Evolutionary conservation across 2,329 filamentous ascomycete species (phyloP).

Genomic region (Mycosphaerella sp.): DNA sequence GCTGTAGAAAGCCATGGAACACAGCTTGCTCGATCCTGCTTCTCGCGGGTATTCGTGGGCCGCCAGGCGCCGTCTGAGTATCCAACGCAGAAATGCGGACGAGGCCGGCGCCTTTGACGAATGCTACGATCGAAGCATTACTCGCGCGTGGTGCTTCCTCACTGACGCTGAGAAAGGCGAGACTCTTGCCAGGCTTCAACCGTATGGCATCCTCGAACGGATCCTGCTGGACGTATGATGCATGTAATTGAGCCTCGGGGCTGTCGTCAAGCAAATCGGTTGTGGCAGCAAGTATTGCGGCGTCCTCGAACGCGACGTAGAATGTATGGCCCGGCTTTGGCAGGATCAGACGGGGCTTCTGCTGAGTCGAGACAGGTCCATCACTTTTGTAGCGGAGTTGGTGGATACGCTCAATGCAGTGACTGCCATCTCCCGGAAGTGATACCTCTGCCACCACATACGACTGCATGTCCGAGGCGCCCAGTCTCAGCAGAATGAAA

Average conservation of each 20-base stretch:
- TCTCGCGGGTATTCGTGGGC: slow-evolving; percentile 62
- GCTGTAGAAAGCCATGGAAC: slow-evolving; percentile 72
- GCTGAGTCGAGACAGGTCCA: slow-evolving; percentile 47
- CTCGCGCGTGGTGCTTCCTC: slow-evolving; percentile 40
- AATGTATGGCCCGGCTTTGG: slow-evolving; percentile 73
- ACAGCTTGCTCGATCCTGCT: slow-evolving; percentile 91
- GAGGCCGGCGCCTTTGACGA: slow-evolving; percentile 53
- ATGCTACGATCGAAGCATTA: slow-evolving; percentile 42
- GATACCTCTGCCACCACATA: slow-evolving; percentile 70
- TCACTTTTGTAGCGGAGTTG: slow-evolving; percentile 9
- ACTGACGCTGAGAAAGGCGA: slow-evolving; percentile 46
- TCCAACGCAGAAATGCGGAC: slow-evolving; percentile 51
- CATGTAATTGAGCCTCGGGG: slow-evolving; percentile 66
- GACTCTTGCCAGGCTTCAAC: slow-evolving; percentile 52
- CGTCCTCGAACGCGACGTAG: slow-evolving; percentile 72
- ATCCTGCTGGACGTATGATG: slow-evolving; percentile 56
- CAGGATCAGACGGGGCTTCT: slow-evolving; percentile 62
- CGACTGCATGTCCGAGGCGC: slow-evolving; percentile 40
- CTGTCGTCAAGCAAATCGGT: slow-evolving; percentile 55
- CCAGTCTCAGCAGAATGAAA: slow-evolving; percentile 27
- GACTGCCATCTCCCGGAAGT: slow-evolving; percentile 47
- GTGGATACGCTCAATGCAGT: slow-evolving; percentile 47
- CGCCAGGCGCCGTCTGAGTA: slow-evolving; percentile 48
- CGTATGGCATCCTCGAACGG: slow-evolving; percentile 83
- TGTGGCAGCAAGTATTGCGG: slow-evolving; percentile 71